Base-by-base conservation (phyloP, 129 eudicot species). In the Flaveria brownii region DNA sequence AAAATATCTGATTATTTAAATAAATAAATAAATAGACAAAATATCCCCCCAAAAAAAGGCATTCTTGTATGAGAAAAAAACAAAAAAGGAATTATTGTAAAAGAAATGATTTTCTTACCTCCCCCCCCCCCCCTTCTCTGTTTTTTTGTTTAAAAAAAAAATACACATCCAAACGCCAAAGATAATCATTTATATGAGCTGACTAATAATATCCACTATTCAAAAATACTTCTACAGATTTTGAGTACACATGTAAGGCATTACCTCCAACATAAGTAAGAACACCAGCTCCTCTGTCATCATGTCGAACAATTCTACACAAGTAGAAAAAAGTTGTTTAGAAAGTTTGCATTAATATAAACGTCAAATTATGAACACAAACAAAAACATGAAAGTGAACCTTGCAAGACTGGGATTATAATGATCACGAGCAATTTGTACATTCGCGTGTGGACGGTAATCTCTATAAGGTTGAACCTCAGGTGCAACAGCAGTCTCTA, bases 251-350 rank as follows among this genome's bases (percentile, higher is more conserved):
- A 82, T 5, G 46, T 13, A 70, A 39, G 7, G 20, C 8, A 42
- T 72, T 81, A 85, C 85, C 85, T 81, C 83, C 88, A 71, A 68
- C 81, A 56, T 78, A 85, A 62, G 74, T 57, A 78, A 42, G 25
- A 73, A n/a, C 71, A 20, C 78, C 76, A 15, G 78, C 28, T 43
- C 85, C 73, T 51, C 79, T 80, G 68, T 62, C 76, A 70, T 85
- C 88, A 74, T 78, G 75, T 55, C 81, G 70, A 73, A 33, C 81
- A 68, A 25, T 63, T 72, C 87, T 84, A 55, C 12, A 65, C 45
- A 66, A 67, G 12, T 33, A 41, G 18, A 54, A 61, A 75, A 52
- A 74, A 17, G 13, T 41, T 47, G 20, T 62, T 59, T 6, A 47
- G 28, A 66, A 66, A 22, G 64, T 20, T 36, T 6, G 47, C n/a